Conservation (phyloP, 2,329 filamentous ascomycete species). For the Ophiostoma ulmi region DNA sequence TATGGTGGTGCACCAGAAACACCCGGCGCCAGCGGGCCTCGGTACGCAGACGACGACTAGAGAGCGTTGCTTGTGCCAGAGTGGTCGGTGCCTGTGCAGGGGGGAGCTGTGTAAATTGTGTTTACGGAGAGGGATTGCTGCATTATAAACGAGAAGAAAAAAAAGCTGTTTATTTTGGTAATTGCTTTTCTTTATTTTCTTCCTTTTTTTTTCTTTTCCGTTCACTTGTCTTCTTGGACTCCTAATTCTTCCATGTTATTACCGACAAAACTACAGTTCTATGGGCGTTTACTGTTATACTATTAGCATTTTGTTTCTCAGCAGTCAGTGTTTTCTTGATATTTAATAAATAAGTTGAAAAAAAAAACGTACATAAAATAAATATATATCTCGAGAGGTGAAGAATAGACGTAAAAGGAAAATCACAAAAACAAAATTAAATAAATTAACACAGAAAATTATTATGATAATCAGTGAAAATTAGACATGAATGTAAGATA, state of each 20-base stretch:
- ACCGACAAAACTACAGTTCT: constrained; percentile 13
- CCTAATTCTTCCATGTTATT: not conserved
- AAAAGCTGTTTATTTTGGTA: not conserved
- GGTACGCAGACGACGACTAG: constrained; percentile 50
- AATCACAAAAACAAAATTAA: not conserved
- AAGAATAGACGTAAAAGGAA: not conserved
- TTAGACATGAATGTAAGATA: not conserved
- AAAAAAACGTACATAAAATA: not conserved
- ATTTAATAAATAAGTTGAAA: not conserved
- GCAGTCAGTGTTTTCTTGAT: not conserved
- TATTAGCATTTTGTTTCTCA: not conserved
- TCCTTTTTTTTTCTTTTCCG: not conserved
- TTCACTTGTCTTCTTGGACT: not conserved
- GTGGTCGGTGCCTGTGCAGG: not conserved
- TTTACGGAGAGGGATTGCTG: not conserved
- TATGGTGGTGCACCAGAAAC: constrained; percentile 54
- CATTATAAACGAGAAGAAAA: not conserved
- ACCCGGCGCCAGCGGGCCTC: constrained; percentile 54
- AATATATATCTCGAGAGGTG: no score
- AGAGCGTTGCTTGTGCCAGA: not conserved
- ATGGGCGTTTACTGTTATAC: not conserved
- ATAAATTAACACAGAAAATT: not conserved
- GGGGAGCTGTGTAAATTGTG: not conserved
- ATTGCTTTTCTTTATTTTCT: not conserved
- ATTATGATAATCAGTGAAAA: not conserved